phyloP scores from a whole-genome alignment of 257 asterid genomes.

The Solanum pinnatisectum region DNA sequence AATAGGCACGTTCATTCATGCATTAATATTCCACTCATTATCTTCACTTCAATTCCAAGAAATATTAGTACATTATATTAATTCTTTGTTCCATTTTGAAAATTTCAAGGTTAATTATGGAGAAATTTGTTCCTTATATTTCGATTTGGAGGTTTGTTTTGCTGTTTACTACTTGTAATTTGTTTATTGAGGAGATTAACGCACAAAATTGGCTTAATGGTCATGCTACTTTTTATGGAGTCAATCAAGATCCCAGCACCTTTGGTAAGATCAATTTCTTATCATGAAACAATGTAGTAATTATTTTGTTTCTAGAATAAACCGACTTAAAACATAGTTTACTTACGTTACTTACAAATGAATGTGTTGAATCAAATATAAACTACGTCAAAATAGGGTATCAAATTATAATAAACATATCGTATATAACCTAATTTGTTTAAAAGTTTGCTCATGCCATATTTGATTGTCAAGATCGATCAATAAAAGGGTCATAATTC shows the following conservation, averaged over 20 bases:
- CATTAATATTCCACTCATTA: background rate
- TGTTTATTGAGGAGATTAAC: conserved; percentile 14
- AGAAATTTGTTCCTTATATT: background rate
- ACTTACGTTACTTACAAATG: background rate
- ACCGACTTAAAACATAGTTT: background rate
- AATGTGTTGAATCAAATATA: background rate
- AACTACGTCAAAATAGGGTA: accelerated
- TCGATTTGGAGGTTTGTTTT: background rate
- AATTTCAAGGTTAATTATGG: background rate
- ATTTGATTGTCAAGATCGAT: background rate
- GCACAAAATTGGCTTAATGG: conserved; percentile 43
- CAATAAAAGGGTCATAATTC: background rate
- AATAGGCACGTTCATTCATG: background rate
- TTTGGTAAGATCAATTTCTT: conserved; percentile 21
- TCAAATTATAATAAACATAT: background rate
- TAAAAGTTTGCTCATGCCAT: background rate
- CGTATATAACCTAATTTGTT: background rate
- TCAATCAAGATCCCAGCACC: conserved; percentile 49
- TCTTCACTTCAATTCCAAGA: background rate
- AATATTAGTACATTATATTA: background rate
- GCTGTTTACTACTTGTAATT: conserved; percentile 7
- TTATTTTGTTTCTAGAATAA: background rate
- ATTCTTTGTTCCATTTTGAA: background rate
- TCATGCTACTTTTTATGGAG: conserved; percentile 61
- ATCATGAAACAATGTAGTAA: background rate